These are phyloP conservation scores for Coniochaeta sp. DNA, from an alignment of 2,329 filamentous ascomycete species.

Conservation along the genomic window DNA sequence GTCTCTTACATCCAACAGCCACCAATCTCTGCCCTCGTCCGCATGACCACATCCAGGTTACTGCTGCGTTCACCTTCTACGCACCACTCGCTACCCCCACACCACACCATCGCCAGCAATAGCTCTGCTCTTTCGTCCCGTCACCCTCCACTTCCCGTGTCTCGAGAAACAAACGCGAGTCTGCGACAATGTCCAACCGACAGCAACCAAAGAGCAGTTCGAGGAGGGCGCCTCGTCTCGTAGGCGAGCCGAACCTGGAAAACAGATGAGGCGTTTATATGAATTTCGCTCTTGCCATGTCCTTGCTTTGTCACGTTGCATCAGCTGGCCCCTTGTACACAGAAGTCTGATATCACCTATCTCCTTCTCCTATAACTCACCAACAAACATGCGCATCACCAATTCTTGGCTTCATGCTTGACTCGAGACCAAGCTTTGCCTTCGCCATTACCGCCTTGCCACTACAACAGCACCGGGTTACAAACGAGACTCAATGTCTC, in stretches of 20 bases:
- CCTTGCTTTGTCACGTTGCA: background rate
- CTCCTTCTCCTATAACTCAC: background rate
- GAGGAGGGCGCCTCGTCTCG: background rate
- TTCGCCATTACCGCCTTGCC: background rate
- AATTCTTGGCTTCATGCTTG: background rate
- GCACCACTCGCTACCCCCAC: background rate
- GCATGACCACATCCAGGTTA: background rate
- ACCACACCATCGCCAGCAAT: background rate
- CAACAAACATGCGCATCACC: background rate
- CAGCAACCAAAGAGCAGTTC: background rate
- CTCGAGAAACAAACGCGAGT: background rate
- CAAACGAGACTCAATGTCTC: constrained; percentile 5
- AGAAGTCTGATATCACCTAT: background rate
- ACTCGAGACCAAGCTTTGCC: too few relatives aligned
- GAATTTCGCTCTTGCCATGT: background rate
- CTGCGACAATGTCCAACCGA: background rate
- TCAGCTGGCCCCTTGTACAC: background rate
- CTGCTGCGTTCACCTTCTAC: background rate
- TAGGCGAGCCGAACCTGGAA: background rate
- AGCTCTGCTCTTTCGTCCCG: background rate
- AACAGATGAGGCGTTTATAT: background rate
- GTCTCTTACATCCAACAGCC: background rate
- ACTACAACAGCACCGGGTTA: too few relatives aligned
- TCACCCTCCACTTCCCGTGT: background rate
- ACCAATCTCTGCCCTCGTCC: background rate